Evolutionary conservation across 306 rosid species (phyloP).

Genomic region (Dalbergia cochinchinensis): DNA sequence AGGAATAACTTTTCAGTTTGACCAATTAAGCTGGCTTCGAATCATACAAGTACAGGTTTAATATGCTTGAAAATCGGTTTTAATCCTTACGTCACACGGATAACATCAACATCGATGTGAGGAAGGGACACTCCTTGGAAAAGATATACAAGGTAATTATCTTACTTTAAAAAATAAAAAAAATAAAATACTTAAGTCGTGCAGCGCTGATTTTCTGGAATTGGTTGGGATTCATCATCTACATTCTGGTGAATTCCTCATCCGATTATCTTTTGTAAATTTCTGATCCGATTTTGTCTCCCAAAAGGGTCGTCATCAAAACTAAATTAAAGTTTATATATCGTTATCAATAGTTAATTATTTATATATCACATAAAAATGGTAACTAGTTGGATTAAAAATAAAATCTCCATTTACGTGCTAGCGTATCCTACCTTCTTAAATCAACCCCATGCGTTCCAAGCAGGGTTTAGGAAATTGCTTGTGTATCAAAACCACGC

Average conservation of each 20-base stretch:
- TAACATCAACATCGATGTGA: background rate
- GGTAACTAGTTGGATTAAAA: background rate
- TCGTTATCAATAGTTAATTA: background rate
- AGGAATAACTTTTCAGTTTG: background rate
- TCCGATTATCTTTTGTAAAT: background rate
- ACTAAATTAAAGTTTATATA: background rate
- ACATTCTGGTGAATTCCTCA: background rate
- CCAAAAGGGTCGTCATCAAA: background rate
- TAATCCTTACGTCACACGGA: background rate
- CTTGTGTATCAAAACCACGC: background rate
- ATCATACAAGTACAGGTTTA: no score
- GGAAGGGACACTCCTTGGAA: background rate
- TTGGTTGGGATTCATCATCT: no score
- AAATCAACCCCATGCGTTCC: background rate
- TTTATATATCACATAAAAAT: background rate
- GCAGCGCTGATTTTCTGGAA: no score
- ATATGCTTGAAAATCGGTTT: no score
- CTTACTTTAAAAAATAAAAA: no score
- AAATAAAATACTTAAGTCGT: no score
- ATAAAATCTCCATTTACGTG: conserved; percentile 11
- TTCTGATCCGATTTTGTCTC: conserved; percentile 3
- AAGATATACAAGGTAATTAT: no score
- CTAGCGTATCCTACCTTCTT: background rate
- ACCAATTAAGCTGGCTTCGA: no score
- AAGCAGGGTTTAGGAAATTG: background rate